Conservation (phyloP, 169 alveolate genomes). For the Sarcocystis neurona region DNA sequence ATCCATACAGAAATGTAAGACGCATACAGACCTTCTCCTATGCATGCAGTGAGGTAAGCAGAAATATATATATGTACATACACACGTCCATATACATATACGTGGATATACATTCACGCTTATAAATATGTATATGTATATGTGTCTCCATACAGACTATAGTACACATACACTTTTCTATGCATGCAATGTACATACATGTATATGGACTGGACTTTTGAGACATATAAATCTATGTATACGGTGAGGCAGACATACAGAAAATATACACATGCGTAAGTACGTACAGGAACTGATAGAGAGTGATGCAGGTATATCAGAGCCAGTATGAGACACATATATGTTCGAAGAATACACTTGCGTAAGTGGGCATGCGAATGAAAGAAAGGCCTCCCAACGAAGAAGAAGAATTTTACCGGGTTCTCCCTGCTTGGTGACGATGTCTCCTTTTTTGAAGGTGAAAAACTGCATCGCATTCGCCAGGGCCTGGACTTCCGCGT, state of each 20-base stretch:
- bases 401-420: constrained; percentile 71
- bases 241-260: too few relatives aligned
- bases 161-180: too few relatives aligned
- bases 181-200: not conserved
- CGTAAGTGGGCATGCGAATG: not conserved
- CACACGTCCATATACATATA: not conserved
- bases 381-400: not conserved
- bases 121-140: too few relatives aligned
- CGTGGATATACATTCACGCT: not conserved
- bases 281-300: too few relatives aligned
- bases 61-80: not conserved
- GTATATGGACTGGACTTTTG: too few relatives aligned
- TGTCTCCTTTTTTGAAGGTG: constrained; percentile 81
- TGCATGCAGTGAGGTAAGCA: too few relatives aligned
- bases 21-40: too few relatives aligned
- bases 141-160: not conserved
- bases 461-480: constrained; percentile 85
- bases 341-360: not conserved
- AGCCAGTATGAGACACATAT: too few relatives aligned
- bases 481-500: constrained; percentile 85
- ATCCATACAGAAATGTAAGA: too few relatives aligned
- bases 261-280: too few relatives aligned
- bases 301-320: too few relatives aligned
- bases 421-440: constrained; percentile 85
- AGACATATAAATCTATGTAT: too few relatives aligned